Percentiles rank a stretch among this genome's conserved stretches.
Conservation (phyloP, 192 early-diverging fungal species). For the Chytriomyces confervae region DNA sequence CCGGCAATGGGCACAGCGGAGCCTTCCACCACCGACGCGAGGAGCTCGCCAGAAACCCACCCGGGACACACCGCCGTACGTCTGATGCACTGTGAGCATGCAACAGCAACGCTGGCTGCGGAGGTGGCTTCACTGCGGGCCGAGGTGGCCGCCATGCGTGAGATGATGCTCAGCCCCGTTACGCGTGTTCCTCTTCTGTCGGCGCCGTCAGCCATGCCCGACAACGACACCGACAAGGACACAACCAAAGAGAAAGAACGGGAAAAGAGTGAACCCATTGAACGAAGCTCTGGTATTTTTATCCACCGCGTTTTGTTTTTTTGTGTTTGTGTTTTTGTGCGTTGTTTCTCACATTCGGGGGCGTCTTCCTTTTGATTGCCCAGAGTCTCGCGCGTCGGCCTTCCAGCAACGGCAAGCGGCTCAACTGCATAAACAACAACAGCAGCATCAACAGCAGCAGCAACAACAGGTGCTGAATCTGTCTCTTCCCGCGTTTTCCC, state of each 20-base stretch:
- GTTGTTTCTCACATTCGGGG: not conserved
- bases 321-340: not conserved
- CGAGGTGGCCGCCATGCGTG: constrained; percentile 7
- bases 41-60: too few species aligned
- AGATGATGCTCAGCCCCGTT: not conserved
- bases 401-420: not conserved
- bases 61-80: too few species aligned
- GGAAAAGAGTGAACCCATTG: not conserved
- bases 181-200: not conserved
- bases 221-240: not conserved
- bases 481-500: not conserved
- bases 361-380: too few species aligned
- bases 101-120: not conserved
- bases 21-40: too few species aligned
- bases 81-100: not conserved
- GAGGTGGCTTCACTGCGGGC: not conserved
- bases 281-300: not conserved
- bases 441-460: not conserved
- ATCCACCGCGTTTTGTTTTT: not conserved
- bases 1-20: too few species aligned
- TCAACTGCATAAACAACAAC: not conserved
- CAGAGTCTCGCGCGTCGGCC: too few species aligned
- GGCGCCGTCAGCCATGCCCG: not conserved
- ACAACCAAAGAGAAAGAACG: not conserved
- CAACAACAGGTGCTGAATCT: not conserved